These are phyloP conservation scores for Trametes elegans DNA, from an alignment of 768 basidiomycete genomes.

Conservation along the genomic window DNA sequence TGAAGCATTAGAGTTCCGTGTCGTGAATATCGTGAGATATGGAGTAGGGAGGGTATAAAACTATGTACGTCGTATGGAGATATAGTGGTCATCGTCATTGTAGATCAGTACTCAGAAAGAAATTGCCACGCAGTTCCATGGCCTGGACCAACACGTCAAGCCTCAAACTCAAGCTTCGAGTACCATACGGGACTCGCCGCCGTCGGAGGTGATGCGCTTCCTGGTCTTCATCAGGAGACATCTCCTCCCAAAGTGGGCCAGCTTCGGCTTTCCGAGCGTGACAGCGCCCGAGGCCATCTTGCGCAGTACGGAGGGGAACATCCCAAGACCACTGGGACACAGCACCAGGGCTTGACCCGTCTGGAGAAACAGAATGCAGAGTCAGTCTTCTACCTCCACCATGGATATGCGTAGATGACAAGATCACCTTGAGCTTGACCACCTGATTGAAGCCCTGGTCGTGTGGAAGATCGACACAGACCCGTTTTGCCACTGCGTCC, in stretches of 20 bases:
- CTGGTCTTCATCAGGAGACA: constrained; percentile 20
- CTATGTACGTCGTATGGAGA: too few species aligned
- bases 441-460: constrained; percentile 65
- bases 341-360: constrained; percentile 72
- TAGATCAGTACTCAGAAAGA: too few species aligned
- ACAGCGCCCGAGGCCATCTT: not conserved
- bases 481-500: constrained; percentile 65
- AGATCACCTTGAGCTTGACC: constrained; percentile 57
- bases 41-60: too few species aligned
- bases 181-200: constrained; percentile 17
- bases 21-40: too few species aligned
- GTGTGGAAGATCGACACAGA: constrained; percentile 58
- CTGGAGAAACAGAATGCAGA: constrained; percentile 32
- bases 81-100: too few species aligned
- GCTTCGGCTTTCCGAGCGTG: not conserved
- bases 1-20: too few species aligned
- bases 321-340: constrained; percentile 51
- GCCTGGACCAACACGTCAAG: too few species aligned
- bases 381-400: not conserved
- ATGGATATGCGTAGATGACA: not conserved
- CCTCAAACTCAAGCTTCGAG: not conserved
- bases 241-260: constrained; percentile 23
- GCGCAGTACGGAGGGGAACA: not conserved
- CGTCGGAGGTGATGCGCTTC: constrained; percentile 19
- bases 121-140: too few species aligned